phyloP scores from a whole-genome alignment of 306 rosid genomes.

The Sesbania bispinosa region DNA sequence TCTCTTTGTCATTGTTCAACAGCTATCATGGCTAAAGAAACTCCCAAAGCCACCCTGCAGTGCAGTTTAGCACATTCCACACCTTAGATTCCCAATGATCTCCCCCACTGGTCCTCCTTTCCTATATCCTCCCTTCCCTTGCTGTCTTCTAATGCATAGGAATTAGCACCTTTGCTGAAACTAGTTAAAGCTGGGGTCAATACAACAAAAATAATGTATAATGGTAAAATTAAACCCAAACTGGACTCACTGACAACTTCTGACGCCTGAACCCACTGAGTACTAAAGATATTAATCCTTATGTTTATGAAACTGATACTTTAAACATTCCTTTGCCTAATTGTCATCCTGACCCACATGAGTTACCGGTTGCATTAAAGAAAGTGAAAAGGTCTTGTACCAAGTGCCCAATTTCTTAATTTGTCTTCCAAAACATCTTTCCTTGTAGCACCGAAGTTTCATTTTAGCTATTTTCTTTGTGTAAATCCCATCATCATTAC shows the following conservation, averaged over 20 bases:
- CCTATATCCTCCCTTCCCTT: neutral
- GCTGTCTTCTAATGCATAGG: neutral
- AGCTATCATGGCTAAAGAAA: neutral
- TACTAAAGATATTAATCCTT: too few species aligned
- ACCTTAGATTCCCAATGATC: neutral
- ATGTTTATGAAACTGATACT: neutral
- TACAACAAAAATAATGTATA: neutral
- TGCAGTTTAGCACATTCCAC: neutral
- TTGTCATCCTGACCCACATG: too few species aligned
- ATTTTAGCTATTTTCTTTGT: too few species aligned
- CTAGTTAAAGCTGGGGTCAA: neutral
- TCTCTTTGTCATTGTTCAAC: neutral
- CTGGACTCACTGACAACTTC: too few species aligned
- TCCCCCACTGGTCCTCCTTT: neutral
- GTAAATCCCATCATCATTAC: too few species aligned
- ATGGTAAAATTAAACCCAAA: neutral
- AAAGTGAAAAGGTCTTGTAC: neutral
- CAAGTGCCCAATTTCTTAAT: neutral
- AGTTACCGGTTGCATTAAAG: too few species aligned
- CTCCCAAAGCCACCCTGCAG: neutral
- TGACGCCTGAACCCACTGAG: too few species aligned
- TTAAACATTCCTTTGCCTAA: neutral
- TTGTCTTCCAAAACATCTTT: too few species aligned
- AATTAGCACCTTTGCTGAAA: neutral
- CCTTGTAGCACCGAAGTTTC: too few species aligned